phyloP scores from a whole-genome alignment of 2,329 filamentous ascomycete genomes.

The Aspergillus hortae region DNA sequence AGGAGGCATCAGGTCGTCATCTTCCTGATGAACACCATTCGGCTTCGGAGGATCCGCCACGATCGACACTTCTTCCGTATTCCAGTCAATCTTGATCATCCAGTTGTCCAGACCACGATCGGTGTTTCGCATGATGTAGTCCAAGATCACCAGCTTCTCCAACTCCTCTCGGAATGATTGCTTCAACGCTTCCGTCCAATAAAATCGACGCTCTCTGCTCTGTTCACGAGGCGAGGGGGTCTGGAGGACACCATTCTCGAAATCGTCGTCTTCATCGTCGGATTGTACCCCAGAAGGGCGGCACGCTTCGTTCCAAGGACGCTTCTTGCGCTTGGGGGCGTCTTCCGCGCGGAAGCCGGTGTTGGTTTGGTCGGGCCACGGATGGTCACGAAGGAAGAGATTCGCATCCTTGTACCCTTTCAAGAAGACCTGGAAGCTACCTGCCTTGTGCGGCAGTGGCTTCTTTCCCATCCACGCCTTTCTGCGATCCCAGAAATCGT shows the following conservation, averaged over 20 bases:
- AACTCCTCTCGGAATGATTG: slow-evolving; percentile 92
- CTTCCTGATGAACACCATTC: slow-evolving; percentile 48
- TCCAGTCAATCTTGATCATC: slow-evolving; percentile 97
- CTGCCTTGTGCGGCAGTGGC: slow-evolving; percentile 80
- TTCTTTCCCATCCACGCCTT: slow-evolving; percentile 86
- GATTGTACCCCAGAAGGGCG: slow-evolving; percentile 61
- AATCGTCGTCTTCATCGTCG: slow-evolving; percentile 59
- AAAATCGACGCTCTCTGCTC: slow-evolving; percentile 54
- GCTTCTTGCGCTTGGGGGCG: slow-evolving; percentile 64
- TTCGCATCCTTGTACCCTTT: slow-evolving; percentile 98
- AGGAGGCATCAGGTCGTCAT: slow-evolving; percentile 45
- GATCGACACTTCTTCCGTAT: slow-evolving; percentile 77
- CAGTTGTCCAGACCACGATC: slow-evolving; percentile 96
- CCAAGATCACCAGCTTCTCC: slow-evolving; percentile 93
- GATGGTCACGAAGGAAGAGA: slow-evolving; percentile 87
- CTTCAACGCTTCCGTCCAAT: slow-evolving; percentile 85
- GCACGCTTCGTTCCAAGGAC: slow-evolving; percentile 77
- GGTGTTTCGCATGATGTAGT: slow-evolving; percentile 99
- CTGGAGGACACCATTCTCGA: slow-evolving; percentile 36
- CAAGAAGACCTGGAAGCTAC: slow-evolving; percentile 95
- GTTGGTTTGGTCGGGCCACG: slow-evolving; percentile 88
- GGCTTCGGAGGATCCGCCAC: slow-evolving; percentile 76
- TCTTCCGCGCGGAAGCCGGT: slow-evolving; percentile 65
- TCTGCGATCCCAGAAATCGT: slow-evolving; percentile 93
- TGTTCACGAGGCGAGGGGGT: slow-evolving; percentile 46